Conservation (phyloP, 352 stramenopile species). For the Aphanomyces stellatus region DNA sequence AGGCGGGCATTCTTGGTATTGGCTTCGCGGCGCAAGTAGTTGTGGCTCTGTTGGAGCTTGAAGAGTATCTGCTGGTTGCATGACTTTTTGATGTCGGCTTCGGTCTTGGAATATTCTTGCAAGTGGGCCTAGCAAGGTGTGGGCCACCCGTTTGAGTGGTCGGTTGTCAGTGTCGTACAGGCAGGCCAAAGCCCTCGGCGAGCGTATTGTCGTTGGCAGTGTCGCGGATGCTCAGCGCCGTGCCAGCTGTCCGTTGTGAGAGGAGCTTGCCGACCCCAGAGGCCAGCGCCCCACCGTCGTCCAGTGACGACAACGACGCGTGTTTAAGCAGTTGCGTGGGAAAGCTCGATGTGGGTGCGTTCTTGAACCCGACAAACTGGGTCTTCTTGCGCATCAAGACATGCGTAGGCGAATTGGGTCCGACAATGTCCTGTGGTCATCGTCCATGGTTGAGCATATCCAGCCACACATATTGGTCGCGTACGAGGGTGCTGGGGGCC, state of each 20-base stretch:
- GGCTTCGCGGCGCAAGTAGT: slow-evolving; percentile 50
- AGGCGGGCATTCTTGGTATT: slow-evolving; percentile 54
- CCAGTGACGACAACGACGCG: background rate
- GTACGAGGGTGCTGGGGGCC: slow-evolving; percentile 14
- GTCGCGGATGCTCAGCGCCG: background rate
- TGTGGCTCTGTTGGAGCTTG: slow-evolving; percentile 65
- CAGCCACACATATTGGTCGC: background rate
- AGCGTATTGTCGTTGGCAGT: background rate
- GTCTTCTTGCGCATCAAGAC: slow-evolving; percentile 9
- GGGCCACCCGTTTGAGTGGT: background rate
- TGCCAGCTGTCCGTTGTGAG: slow-evolving; percentile 2
- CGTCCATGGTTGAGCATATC: background rate
- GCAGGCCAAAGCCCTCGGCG: slow-evolving; percentile 41
- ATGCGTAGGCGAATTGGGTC: slow-evolving; percentile 16
- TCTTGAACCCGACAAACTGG: slow-evolving; percentile 15
- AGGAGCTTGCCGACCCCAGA: slow-evolving; percentile 5
- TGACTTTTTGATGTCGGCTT: slow-evolving; percentile 67
- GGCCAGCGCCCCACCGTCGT: background rate
- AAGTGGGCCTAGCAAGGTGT: slow-evolving; percentile 34
- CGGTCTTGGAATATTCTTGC: slow-evolving; percentile 68
- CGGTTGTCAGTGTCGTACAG: slow-evolving; percentile 6
- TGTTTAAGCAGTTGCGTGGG: background rate
- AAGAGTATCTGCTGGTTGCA: slow-evolving; percentile 73
- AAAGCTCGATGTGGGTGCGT: slow-evolving; percentile 13
- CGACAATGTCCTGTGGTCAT: slow-evolving; percentile 8